phyloP scores from a whole-genome alignment of 108 stramenopile genomes.

The Nitzschia sp. region DNA sequence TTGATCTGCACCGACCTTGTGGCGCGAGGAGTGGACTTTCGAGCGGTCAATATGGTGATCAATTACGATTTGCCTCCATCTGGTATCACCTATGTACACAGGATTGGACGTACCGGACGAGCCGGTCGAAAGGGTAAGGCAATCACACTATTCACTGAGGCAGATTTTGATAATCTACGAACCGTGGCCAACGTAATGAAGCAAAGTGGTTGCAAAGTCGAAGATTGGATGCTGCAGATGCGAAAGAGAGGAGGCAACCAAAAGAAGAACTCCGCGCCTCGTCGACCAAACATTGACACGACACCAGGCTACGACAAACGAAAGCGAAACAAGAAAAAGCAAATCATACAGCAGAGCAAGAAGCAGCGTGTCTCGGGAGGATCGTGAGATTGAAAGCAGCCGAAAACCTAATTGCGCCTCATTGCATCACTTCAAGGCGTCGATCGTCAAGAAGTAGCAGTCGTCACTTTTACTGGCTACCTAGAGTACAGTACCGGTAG shows the following conservation, averaged over 20 bases:
- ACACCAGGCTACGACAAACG: slow-evolving; percentile 75
- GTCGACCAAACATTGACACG: slow-evolving; percentile 70
- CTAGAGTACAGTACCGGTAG: too few species aligned
- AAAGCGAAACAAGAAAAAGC: slow-evolving; percentile 51
- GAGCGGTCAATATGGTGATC: slow-evolving; percentile 95
- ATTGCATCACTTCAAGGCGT: too few species aligned
- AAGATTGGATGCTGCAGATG: slow-evolving; percentile 90
- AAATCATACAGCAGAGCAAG: slow-evolving; percentile 34
- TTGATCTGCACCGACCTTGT: slow-evolving; percentile 98
- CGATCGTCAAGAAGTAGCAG: too few species aligned
- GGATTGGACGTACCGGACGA: slow-evolving; percentile 96
- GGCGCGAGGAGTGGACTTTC: slow-evolving; percentile 97
- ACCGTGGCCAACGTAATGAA: slow-evolving; percentile 96
- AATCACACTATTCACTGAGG: slow-evolving; percentile 96
- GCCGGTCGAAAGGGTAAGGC: slow-evolving; percentile 93
- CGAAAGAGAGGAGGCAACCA: slow-evolving; percentile 20
- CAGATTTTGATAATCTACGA: slow-evolving; percentile 82
- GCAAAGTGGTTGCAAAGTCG: slow-evolving; percentile 89
- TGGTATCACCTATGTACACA: slow-evolving; percentile 93
- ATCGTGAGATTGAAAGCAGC: too few species aligned
- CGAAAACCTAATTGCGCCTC: too few species aligned
- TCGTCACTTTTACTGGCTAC: too few species aligned
- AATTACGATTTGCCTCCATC: slow-evolving; percentile 96
- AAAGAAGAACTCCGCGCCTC: slow-evolving; percentile 26
- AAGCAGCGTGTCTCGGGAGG: neutral